Evolutionary conservation across 2,329 filamentous ascomycete species (phyloP).

Genomic region (Penicillium hordei): DNA sequence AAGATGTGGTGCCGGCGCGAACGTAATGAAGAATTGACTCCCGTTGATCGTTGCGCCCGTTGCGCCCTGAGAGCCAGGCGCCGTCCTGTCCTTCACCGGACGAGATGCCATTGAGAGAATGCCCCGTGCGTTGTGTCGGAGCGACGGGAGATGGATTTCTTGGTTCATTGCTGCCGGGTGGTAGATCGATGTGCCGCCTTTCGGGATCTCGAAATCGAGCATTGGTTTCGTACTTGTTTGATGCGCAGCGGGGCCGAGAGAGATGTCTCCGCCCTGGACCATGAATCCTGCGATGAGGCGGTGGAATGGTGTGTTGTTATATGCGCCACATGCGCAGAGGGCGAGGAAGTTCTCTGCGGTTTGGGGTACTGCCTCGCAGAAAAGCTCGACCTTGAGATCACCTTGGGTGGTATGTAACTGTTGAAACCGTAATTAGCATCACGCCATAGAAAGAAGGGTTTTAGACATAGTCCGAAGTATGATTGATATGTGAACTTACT

Average conservation of each 20-base stretch:
- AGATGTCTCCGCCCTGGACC: constrained; percentile 60
- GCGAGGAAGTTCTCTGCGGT: constrained; percentile 79
- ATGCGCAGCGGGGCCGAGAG: constrained; percentile 46
- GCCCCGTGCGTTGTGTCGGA: constrained; percentile 58
- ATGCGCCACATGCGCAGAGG: constrained; percentile 61
- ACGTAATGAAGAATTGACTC: constrained; percentile 65
- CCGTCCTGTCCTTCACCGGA: constrained; percentile 44
- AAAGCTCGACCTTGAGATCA: constrained; percentile 91
- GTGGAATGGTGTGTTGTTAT: constrained; percentile 63
- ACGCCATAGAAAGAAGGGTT: not conserved
- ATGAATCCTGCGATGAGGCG: constrained; percentile 64
- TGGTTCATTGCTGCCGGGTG: constrained; percentile 57
- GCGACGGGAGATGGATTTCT: constrained; percentile 58
- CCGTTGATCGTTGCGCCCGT: constrained; percentile 50
- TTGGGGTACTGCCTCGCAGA: constrained; percentile 91
- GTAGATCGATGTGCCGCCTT: constrained; percentile 58
- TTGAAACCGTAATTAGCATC: not conserved
- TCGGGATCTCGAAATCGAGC: constrained; percentile 51
- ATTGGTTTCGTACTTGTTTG: constrained; percentile 41
- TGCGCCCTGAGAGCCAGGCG: constrained; percentile 48
- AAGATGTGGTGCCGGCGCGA: constrained; percentile 61
- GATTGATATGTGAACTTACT: constrained; percentile 21
- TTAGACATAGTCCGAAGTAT: accelerated
- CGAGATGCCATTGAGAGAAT: constrained; percentile 62
- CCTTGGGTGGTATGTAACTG: constrained; percentile 81